Evolutionary conservation across 495 filamentous ascomycete species (phyloP).

Genomic region (Tuber magnatum): DNA sequence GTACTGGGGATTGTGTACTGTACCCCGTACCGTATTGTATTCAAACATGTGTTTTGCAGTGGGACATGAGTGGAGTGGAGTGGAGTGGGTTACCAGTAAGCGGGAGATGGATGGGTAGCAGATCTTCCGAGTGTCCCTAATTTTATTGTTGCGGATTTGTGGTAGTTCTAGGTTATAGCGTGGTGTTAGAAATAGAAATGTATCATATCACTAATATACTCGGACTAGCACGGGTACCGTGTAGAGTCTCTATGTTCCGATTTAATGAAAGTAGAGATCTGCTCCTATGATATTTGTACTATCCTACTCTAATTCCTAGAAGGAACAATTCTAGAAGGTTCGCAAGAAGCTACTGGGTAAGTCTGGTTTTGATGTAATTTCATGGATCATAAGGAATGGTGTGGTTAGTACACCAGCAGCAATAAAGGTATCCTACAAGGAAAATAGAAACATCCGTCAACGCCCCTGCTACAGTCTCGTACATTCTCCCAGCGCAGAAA

Average conservation of each 20-base stretch:
- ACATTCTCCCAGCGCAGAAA: not conserved
- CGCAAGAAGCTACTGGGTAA: not conserved
- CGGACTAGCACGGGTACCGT: too few relatives aligned
- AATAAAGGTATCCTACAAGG: conserved; percentile 3
- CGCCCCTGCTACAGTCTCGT: not conserved
- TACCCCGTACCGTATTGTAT: not conserved
- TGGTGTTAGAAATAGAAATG: not conserved
- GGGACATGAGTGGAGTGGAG: not conserved
- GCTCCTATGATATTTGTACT: too few relatives aligned
- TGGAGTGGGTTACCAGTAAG: not conserved
- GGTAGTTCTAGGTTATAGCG: not conserved
- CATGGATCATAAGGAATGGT: not conserved
- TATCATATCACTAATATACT: not conserved
- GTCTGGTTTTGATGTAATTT: not conserved
- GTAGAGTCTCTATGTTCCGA: not conserved
- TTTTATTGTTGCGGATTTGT: not conserved
- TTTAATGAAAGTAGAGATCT: not conserved
- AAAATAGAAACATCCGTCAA: not conserved
- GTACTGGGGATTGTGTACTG: not conserved
- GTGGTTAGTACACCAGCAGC: not conserved
- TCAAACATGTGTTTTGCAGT: not conserved
- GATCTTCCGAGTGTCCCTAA: not conserved
- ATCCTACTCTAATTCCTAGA: not conserved
- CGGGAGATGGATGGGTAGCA: not conserved
- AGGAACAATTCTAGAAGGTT: not conserved